Base-by-base conservation (phyloP, 2,329 filamentous ascomycete genomes). In the Scortechinia acanthostroma region DNA sequence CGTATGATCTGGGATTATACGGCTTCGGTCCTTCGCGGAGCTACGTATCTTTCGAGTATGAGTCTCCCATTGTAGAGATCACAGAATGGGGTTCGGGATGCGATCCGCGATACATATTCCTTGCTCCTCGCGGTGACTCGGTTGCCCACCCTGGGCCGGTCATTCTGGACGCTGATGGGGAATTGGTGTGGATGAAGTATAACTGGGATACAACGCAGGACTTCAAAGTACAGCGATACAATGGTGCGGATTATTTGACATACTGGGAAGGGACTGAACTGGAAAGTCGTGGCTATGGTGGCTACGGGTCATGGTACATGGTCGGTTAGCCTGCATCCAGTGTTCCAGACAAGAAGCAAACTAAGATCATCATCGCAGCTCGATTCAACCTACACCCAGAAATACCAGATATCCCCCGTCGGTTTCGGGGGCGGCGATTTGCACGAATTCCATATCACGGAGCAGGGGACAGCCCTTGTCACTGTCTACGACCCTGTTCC, bases 91-190 rank as follows among this genome's bases (percentile, higher is more conserved):
- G 20, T 17, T 10, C 35, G 17, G 10, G 17, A 40, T 40, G 35
- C 17, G 35, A 40, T 40, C 35, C 35, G 17, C 35, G 35, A 40
- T 40, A 40, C 20, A 40, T 17, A 10, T 40, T 40, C 20, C 10
- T 40, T 19, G 35, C 35, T 19, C 35, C 35, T 10, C 35, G 35
- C 10, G 35, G 35, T 19, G 35, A 40, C 20, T 40, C 35, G 17
- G 17, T 40, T 17, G 13, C 10, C 17, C 35, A 40, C 20, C 35
- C 35, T 6, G 35, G 35, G 10, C 35, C 35, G 35, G 20, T 19
- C 13, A 40, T 40, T 19, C 35, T 40, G 13, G 35, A 40, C 17
- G 35, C 35, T 6, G 17, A 10, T 17, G 35, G 35, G 10, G 17
- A 19, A 10, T 19, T 40, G 6, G 17, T 40, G 13, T 40, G 35